These are phyloP conservation scores for Schizopora paradoxa DNA, from an alignment of 1,284 basidiomycete genomes.

Conservation along the genomic window DNA sequence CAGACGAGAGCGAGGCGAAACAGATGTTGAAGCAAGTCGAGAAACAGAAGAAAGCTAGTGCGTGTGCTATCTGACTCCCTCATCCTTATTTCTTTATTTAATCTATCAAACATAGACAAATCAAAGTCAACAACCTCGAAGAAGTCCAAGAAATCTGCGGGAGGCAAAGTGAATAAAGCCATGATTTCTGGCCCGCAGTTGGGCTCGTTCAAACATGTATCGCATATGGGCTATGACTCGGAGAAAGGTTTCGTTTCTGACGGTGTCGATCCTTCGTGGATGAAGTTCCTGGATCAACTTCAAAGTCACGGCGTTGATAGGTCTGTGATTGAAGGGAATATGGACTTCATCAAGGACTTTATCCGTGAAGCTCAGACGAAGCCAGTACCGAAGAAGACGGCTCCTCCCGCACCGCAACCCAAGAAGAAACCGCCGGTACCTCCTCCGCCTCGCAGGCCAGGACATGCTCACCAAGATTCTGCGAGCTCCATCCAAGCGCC, in stretches of 20 bases:
- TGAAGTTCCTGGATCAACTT: slow-evolving; percentile 69
- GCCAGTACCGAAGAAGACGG: slow-evolving; percentile 19
- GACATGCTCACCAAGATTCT: slow-evolving; percentile 24
- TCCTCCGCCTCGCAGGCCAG: slow-evolving; percentile 39
- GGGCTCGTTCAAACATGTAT: slow-evolving; percentile 85
- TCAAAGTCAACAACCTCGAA: slow-evolving; percentile 39
- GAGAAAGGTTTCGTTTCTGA: slow-evolving; percentile 83
- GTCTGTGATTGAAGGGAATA: slow-evolving; percentile 65
- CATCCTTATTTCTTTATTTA: slow-evolving; percentile 3
- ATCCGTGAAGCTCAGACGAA: slow-evolving; percentile 52
- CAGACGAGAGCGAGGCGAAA: slow-evolving; percentile 83
- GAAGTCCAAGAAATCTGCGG: slow-evolving; percentile 49
- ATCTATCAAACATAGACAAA: slow-evolving; percentile 24
- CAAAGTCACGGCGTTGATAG: slow-evolving; percentile 65
- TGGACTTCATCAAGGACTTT: slow-evolving; percentile 88
- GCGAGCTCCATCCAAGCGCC: slow-evolving; percentile 21
- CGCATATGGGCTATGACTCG: slow-evolving; percentile 92
- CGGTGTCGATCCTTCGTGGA: slow-evolving; percentile 94
- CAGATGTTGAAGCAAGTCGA: slow-evolving; percentile 88
- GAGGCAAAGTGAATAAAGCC: slow-evolving; percentile 82
- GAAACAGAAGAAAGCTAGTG: slow-evolving; percentile 59
- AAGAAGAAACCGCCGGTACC: slow-evolving; percentile 52
- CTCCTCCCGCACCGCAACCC: slow-evolving; percentile 16
- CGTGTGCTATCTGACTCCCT: slow-evolving; percentile 24
- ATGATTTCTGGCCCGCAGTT: slow-evolving; percentile 81